Evolutionary conservation across 768 basidiomycete genomes (phyloP).

Genomic region (Exsudoporus frostii): DNA sequence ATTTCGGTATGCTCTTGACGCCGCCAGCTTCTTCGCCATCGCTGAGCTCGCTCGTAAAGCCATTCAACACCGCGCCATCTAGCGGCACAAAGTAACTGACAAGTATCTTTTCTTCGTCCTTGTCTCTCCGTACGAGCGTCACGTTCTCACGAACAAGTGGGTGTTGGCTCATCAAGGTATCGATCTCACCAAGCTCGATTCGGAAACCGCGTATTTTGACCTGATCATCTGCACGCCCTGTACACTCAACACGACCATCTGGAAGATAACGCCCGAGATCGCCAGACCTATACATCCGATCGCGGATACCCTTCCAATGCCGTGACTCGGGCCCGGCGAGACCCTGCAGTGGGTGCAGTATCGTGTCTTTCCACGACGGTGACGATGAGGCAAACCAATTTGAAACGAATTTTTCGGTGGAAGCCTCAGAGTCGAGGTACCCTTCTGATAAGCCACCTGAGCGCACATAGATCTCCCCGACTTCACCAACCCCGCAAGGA

Average conservation of each 20-base stretch:
- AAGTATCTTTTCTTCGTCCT: constrained; percentile 98
- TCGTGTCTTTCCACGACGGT: constrained; percentile 62
- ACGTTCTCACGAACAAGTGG: constrained; percentile 96
- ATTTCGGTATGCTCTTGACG: constrained; percentile 75
- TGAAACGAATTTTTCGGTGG: constrained; percentile 84
- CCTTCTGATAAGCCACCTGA: constrained; percentile 95
- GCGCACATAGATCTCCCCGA: constrained; percentile 98
- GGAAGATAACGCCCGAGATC: constrained; percentile 95
- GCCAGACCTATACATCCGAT: constrained; percentile 96
- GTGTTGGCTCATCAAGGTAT: constrained; percentile 92
- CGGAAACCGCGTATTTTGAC: constrained; percentile 99
- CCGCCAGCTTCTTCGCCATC: constrained; percentile 51
- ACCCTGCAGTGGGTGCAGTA: constrained; percentile 55
- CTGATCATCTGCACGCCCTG: constrained; percentile 96
- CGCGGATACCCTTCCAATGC: constrained; percentile 93
- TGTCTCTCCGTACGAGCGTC: constrained; percentile 92
- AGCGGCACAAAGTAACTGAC: constrained; percentile 96
- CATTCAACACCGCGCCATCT: constrained; percentile 61
- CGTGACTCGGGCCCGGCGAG: constrained; percentile 69
- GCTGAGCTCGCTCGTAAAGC: constrained; percentile 64
- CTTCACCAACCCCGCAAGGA: constrained; percentile 91
- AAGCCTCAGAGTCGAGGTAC: constrained; percentile 81
- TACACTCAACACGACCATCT: constrained; percentile 92
- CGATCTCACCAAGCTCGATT: constrained; percentile 97
- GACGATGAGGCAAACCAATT: constrained; percentile 80